Base-by-base conservation (phyloP, 1,284 basidiomycete species). In the Vanrija sp. region DNA sequence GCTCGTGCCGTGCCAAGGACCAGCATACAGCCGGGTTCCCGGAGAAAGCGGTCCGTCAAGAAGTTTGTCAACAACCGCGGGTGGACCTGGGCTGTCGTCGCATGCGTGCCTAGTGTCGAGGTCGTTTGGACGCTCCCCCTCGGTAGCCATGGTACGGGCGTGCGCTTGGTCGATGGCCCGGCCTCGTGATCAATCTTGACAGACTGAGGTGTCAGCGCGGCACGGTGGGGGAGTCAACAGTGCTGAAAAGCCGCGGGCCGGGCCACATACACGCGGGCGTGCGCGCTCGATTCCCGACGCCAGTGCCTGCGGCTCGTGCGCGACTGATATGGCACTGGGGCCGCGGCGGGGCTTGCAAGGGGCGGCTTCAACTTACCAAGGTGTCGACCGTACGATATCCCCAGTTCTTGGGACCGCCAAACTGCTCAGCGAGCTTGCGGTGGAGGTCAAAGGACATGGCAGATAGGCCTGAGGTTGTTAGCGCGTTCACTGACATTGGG, bases 381-480 rank as follows among this genome's bases (percentile, higher is more conserved):
- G 79, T 80, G 43, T 81, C 80, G 9, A 83, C 77, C 81, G 75
- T 83, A 78, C 93, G 80, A 82, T 90, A 96, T 0, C 91, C 91
- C 91, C 91, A 96, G 23, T 85, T 79, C 44, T 85, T 79, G 18
- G 79, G 75, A 0, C 93, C 92, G 51, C 81, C 80, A 71, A 89
- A 85, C 65, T 87, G 81, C 51, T 85, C 75, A 1, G 92, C 89
- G 9, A 97, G 82, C 44, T 83, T 81, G 60, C 85, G 81, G 71
- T 96, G 92, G 63, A 96, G 85, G 7, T 79, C 69, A 71, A 88
- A 96, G 6, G 89, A 91, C 45, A 94, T 80, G 43, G 82, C 78
- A 6, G 87, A 87, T 18, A 95, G 79, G 39, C 80, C 78, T 40
- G 72, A 53, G 29, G 43, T 25, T 10, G 52, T 60, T 15, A 60